Evolutionary conservation across 305 asterid genomes (phyloP).

Genomic region (Fraxinus angustifolia): DNA sequence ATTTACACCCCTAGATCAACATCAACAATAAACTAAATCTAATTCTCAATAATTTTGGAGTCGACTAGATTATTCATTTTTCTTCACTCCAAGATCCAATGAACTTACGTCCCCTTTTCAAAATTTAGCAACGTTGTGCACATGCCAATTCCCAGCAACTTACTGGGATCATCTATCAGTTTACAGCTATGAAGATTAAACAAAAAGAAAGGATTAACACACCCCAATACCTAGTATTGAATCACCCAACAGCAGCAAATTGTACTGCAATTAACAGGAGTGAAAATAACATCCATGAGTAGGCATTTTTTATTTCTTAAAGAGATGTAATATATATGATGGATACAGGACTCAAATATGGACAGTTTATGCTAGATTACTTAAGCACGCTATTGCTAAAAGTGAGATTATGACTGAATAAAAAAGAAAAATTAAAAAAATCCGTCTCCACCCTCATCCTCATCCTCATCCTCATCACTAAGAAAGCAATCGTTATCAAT

Average conservation of each 20-base stretch:
- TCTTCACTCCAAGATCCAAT: background rate
- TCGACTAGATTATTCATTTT: background rate
- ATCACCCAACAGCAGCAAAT: background rate
- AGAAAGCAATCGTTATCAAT: conserved; percentile 9
- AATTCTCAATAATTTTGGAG: background rate
- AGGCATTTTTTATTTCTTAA: background rate
- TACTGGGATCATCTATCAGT: background rate
- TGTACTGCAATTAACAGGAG: background rate
- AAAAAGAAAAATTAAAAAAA: conserved; percentile 12
- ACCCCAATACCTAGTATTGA: background rate
- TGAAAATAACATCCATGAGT: background rate
- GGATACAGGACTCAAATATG: background rate
- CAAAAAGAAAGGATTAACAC: background rate
- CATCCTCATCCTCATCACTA: background rate
- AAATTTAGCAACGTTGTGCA: background rate
- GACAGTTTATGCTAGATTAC: background rate
- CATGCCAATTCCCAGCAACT: background rate
- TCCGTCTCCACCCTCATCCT: conserved; percentile 15
- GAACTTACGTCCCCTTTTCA: background rate
- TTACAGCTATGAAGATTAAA: background rate
- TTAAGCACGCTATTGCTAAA: background rate
- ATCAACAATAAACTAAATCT: background rate
- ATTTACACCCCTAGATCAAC: background rate
- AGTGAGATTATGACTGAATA: background rate
- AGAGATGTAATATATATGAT: background rate